A percentile compares a stretch with the other conserved stretches of the same genome.
phyloP scores from a whole-genome alignment of 331 rosid species.

The Telfairia occidentalis region DNA sequence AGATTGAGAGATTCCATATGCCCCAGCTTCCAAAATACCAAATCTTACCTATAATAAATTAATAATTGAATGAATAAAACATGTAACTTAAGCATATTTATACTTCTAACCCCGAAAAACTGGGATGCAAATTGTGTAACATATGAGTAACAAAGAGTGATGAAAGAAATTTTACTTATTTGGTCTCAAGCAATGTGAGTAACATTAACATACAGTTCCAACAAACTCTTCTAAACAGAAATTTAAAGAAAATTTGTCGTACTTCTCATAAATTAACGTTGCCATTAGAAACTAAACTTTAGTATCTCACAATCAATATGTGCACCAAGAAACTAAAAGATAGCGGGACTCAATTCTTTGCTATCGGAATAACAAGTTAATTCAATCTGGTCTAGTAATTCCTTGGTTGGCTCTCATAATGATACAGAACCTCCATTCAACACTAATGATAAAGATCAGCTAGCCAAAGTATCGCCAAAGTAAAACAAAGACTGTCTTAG shows the following conservation, averaged over 20 bases:
- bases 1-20: slow-evolving; percentile 92
- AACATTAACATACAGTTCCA: background rate
- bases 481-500: background rate
- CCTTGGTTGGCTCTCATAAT: background rate
- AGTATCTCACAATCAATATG: background rate
- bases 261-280: background rate
- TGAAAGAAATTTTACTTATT: background rate
- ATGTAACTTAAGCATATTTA: background rate
- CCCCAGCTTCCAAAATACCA: slow-evolving; percentile 94
- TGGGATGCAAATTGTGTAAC: background rate
- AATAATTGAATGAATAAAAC: background rate
- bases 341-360: background rate
- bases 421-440: background rate
- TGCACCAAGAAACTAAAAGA: background rate
- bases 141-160: background rate
- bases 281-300: background rate
- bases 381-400: background rate
- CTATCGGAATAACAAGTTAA: background rate
- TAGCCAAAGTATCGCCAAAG: too few relatives aligned
- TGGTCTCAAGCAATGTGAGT: background rate
- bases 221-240: background rate
- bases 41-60: slow-evolving; percentile 56
- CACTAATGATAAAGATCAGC: background rate
- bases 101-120: background rate
- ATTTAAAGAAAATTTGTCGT: background rate